Percentiles rank a stretch among this genome's conserved stretches.
Conservation (phyloP, 495 filamentous ascomycete genomes). For the Penicillium cinerascens region DNA sequence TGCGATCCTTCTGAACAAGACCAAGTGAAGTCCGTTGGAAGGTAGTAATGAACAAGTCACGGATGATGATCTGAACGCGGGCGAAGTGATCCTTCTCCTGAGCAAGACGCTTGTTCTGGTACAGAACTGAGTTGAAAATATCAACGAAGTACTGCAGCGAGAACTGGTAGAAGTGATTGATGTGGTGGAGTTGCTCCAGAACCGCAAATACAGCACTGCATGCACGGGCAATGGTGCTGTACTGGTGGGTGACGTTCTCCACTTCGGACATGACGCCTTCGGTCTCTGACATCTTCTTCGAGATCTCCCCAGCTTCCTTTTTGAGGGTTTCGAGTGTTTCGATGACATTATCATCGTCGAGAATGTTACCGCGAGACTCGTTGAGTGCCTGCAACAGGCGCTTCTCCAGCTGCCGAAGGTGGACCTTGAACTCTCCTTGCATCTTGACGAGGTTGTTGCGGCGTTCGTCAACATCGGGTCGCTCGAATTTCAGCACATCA, state of each 20-base stretch:
- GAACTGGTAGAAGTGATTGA: conserved; percentile 99
- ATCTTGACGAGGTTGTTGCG: conserved; percentile 96
- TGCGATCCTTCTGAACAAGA: conserved; percentile 86
- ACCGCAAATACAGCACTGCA: conserved; percentile 97
- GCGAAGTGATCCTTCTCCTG: conserved; percentile 68
- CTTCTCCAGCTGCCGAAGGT: conserved; percentile 95
- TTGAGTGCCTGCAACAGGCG: conserved; percentile 91
- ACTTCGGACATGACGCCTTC: conserved; percentile 98
- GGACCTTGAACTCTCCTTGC: conserved; percentile 97
- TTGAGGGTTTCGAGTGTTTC: conserved; percentile 97
- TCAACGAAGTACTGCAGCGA: conserved; percentile 96
- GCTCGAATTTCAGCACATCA: conserved; percentile 93
- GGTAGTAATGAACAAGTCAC: conserved; percentile 82
- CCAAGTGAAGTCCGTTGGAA: conserved; percentile 92
- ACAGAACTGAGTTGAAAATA: conserved; percentile 92
- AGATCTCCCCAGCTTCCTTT: conserved; percentile 94
- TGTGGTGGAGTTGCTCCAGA: conserved; percentile 92
- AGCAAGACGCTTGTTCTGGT: conserved; percentile 69
- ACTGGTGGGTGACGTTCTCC: conserved; percentile 87
- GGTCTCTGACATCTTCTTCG: conserved; percentile 90
- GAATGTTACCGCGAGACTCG: conserved; percentile 94
- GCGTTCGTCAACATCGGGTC: conserved; percentile 95
- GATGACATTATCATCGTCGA: conserved; percentile 97
- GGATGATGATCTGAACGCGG: conserved; percentile 82
- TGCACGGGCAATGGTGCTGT: conserved; percentile 84